Conservation (phyloP, 2,329 filamentous ascomycete genomes). For the Phialophora expanda region DNA sequence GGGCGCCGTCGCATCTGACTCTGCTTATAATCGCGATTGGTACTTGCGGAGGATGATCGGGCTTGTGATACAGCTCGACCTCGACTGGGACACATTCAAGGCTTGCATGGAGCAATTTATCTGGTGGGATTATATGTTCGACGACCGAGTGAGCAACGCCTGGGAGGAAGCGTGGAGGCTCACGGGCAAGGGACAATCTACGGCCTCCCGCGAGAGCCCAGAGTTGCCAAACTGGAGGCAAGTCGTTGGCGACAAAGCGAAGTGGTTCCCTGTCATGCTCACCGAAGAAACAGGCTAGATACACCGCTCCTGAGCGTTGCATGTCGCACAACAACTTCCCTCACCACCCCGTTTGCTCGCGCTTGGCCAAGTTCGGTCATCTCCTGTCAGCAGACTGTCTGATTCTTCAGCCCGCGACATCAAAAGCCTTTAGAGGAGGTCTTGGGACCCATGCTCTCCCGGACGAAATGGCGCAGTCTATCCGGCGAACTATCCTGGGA, state of each 20-base stretch:
- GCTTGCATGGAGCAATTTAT: constrained; percentile 6
- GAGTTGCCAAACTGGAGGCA: background rate
- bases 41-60: background rate
- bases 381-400: background rate
- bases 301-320: background rate
- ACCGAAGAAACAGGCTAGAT: background rate
- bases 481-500: background rate
- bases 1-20: background rate
- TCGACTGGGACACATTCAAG: constrained; percentile 3
- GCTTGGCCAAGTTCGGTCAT: background rate
- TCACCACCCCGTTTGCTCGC: background rate
- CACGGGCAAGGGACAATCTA: background rate
- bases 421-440: background rate
- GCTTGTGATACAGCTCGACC: constrained; percentile 1
- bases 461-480: background rate
- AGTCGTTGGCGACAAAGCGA: background rate
- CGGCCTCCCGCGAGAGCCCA: background rate
- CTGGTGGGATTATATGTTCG: constrained; percentile 8
- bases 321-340: background rate
- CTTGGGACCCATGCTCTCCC: background rate
- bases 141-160: background rate
- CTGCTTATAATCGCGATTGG: constrained; percentile 1
- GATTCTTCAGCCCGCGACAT: background rate
- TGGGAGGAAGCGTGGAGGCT: constrained; percentile 1
- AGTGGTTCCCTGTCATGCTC: constrained; percentile 4